A percentile compares a stretch with the other conserved stretches of the same genome.
Evolutionary conservation across 2,329 filamentous ascomycete species (phyloP).

Genomic region (Sarocladium kiliense): DNA sequence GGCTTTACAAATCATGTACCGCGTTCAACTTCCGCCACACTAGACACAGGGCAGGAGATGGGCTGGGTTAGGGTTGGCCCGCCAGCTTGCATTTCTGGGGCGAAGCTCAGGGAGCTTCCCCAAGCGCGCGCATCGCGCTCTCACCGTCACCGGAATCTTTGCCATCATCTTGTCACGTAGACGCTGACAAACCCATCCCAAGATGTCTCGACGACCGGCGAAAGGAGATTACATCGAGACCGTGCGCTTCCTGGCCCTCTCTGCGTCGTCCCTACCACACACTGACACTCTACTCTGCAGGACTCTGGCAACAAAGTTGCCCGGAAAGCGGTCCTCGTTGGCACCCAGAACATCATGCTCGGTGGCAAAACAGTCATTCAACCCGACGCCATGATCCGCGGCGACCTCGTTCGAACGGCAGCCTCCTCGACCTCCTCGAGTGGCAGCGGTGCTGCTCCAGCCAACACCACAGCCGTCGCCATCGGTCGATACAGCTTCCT

Average conservation of each 20-base stretch:
- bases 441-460: slow-evolving; percentile 32
- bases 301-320: slow-evolving; percentile 99
- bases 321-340: slow-evolving; percentile 83
- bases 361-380: slow-evolving; percentile 95
- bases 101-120: slow-evolving; percentile 7
- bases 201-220: slow-evolving; percentile 69
- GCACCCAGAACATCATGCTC: slow-evolving; percentile 96
- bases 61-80: not conserved
- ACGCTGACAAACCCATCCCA: slow-evolving; percentile 18
- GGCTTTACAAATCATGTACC: no score
- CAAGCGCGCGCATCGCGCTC: slow-evolving; percentile 2
- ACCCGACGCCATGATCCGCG: slow-evolving; percentile 88
- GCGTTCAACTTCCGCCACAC: not conserved
- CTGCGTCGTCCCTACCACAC: not conserved
- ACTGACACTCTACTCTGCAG: slow-evolving; percentile 36
- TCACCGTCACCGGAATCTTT: not conserved
- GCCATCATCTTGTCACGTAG: not conserved
- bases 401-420: slow-evolving; percentile 67
- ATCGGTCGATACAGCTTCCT: slow-evolving; percentile 93
- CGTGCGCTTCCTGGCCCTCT: slow-evolving; percentile 39
- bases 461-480: slow-evolving; percentile 64
- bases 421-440: slow-evolving; percentile 36
- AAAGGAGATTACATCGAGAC: slow-evolving; percentile 98
- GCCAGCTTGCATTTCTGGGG: not conserved
- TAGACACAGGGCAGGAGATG: not conserved